A percentile compares a stretch with the other conserved stretches of the same genome.
Evolutionary conservation across 805 yeast genomes (phyloP).

Genomic region (Saturnispora diversa): DNA sequence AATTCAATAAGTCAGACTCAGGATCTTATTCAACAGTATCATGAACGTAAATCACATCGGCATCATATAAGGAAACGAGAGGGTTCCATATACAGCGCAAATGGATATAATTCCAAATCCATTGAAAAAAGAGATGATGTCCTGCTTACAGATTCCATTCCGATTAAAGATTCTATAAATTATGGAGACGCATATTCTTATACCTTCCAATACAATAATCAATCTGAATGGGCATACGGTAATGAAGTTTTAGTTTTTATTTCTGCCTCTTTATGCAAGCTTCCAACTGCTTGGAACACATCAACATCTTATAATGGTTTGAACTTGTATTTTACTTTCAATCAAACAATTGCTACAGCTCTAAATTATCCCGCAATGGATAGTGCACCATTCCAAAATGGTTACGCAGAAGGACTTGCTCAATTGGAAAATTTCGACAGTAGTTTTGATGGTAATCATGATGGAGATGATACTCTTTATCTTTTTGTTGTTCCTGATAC

Average conservation of each 20-base stretch:
- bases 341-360: slow-evolving; percentile 16
- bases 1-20: no score
- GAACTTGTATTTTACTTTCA: slow-evolving; percentile 23
- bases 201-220: slow-evolving; percentile 6
- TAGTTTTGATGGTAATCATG: slow-evolving; percentile 10
- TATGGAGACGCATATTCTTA: slow-evolving; percentile 9
- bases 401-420: slow-evolving; percentile 23
- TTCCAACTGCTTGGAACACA: slow-evolving; percentile 21
- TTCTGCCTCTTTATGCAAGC: slow-evolving; percentile 42
- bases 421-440: slow-evolving; percentile 1
- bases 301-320: slow-evolving; percentile 19
- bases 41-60: background rate
- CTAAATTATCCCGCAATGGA: slow-evolving; percentile 12
- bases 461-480: slow-evolving; percentile 15
- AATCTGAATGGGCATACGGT: slow-evolving; percentile 18
- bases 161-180: slow-evolving; percentile 12
- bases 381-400: slow-evolving; percentile 17
- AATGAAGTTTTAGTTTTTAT: slow-evolving; percentile 42
- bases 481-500: slow-evolving; percentile 21
- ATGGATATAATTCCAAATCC: background rate
- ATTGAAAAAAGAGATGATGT: slow-evolving; percentile 1
- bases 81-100: background rate
- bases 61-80: background rate
- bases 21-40: background rate
- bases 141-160: slow-evolving; percentile 10